Evolutionary conservation across 1,139 yeast genomes (phyloP).

Genomic region (Ogataea hybrid): DNA sequence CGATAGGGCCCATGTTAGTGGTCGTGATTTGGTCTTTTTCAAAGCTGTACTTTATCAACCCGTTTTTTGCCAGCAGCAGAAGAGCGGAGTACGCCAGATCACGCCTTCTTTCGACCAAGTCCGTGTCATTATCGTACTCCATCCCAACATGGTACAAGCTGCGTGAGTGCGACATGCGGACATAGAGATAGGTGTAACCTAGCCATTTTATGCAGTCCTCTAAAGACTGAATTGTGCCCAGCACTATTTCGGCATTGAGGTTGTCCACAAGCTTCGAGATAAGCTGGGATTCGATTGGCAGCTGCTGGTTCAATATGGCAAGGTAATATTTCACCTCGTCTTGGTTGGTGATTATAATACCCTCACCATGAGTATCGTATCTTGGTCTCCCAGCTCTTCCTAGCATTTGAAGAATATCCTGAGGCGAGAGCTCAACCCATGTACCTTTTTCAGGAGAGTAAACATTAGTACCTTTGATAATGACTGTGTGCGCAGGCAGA

Average conservation of each 20-base stretch:
- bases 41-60: slow-evolving; percentile 58
- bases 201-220: slow-evolving; percentile 80
- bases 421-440: slow-evolving; percentile 90
- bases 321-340: slow-evolving; percentile 84
- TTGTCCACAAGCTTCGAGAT: slow-evolving; percentile 68
- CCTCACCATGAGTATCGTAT: slow-evolving; percentile 90
- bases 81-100: slow-evolving; percentile 82
- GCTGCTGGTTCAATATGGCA: slow-evolving; percentile 83
- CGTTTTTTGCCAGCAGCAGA: slow-evolving; percentile 49
- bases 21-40: slow-evolving; percentile 47
- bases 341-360: slow-evolving; percentile 87
- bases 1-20: slow-evolving; percentile 80
- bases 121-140: slow-evolving; percentile 53
- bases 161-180: slow-evolving; percentile 78
- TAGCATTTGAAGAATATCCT: slow-evolving; percentile 90
- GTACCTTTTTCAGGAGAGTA: slow-evolving; percentile 88
- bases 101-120: slow-evolving; percentile 49
- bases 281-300: slow-evolving; percentile 90
- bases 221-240: slow-evolving; percentile 61
- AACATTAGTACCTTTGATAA: slow-evolving; percentile 91
- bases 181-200: slow-evolving; percentile 72
- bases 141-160: slow-evolving; percentile 72
- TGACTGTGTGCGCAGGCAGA: slow-evolving; percentile 94
- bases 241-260: slow-evolving; percentile 83
- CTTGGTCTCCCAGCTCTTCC: slow-evolving; percentile 99